phyloP scores from a whole-genome alignment of 2,329 filamentous ascomycete species.

The Colletotrichum nymphaeae region DNA sequence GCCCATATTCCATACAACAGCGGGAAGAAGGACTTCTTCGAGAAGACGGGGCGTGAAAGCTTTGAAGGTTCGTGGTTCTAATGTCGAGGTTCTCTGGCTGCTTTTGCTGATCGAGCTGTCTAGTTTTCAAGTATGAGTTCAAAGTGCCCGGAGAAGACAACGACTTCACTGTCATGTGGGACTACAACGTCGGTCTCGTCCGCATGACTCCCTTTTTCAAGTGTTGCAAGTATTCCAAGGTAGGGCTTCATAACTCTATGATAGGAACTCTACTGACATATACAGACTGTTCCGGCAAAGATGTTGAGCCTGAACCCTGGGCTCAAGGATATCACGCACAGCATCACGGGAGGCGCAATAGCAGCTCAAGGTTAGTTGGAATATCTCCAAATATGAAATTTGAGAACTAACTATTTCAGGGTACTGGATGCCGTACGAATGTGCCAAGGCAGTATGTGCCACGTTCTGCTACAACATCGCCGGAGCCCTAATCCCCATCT shows the following conservation, averaged over 20 bases:
- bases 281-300: conserved; percentile 87
- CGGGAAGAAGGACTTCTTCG: conserved; percentile 88
- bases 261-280: conserved; percentile 6
- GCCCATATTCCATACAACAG: conserved; percentile 94
- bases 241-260: neutral
- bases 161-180: conserved; percentile 89
- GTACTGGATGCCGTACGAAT: conserved; percentile 95
- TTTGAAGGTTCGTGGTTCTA: conserved; percentile 77
- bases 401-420: conserved; percentile 61
- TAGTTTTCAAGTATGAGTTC: conserved; percentile 90
- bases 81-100: neutral
- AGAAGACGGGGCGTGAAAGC: conserved; percentile 86
- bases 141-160: conserved; percentile 73
- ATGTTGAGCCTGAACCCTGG: conserved; percentile 83
- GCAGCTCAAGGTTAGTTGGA: conserved; percentile 81
- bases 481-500: conserved; percentile 87
- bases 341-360: conserved; percentile 92
- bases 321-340: conserved; percentile 89
- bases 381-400: neutral
- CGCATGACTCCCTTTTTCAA: conserved; percentile 97
- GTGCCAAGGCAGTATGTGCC: conserved; percentile 86
- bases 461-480: conserved; percentile 92
- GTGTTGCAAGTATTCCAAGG: conserved; percentile 88
- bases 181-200: conserved; percentile 94
- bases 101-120: conserved; percentile 13